These are phyloP conservation scores for Williopsis jadinii DNA, from an alignment of 1,139 yeast genomes.

Conservation along the genomic window DNA sequence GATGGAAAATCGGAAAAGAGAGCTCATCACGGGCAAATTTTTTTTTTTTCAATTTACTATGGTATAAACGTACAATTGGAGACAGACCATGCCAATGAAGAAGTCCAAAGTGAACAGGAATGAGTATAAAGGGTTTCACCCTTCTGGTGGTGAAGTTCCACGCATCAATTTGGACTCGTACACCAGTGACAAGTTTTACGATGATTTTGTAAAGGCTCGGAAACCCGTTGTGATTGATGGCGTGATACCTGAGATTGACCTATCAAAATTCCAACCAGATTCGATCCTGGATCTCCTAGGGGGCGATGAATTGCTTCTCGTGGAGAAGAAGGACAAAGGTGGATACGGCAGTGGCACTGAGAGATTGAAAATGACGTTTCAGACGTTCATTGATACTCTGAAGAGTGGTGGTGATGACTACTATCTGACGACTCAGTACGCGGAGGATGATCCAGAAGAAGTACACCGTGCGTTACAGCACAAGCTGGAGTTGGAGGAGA, in stretches of 20 bases:
- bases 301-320: conserved; percentile 35
- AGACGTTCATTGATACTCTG: conserved; percentile 38
- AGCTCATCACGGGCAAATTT: no score
- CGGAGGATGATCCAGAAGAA: conserved; percentile 33
- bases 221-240: conserved; percentile 24
- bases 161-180: conserved; percentile 5
- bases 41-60: no score
- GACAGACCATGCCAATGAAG: conserved; percentile 1
- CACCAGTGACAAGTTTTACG: conserved; percentile 12
- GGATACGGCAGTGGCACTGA: conserved; percentile 63
- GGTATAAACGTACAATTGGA: no score
- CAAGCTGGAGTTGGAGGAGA: conserved; percentile 11
- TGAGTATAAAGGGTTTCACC: conserved; percentile 18
- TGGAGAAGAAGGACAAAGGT: conserved; percentile 46
- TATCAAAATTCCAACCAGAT: conserved; percentile 21
- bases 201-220: conserved; percentile 14
- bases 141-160: conserved; percentile 8
- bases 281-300: conserved; percentile 28
- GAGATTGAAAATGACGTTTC: conserved; percentile 42
- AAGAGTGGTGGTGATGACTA: conserved; percentile 30
- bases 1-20: no score
- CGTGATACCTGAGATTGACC: conserved; percentile 13
- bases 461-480: conserved; percentile 35
- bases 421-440: conserved; percentile 66
- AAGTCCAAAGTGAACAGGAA: conserved; percentile 9